phyloP scores from a whole-genome alignment of 2,329 filamentous ascomycete species.

The Fusarium chuoi region DNA sequence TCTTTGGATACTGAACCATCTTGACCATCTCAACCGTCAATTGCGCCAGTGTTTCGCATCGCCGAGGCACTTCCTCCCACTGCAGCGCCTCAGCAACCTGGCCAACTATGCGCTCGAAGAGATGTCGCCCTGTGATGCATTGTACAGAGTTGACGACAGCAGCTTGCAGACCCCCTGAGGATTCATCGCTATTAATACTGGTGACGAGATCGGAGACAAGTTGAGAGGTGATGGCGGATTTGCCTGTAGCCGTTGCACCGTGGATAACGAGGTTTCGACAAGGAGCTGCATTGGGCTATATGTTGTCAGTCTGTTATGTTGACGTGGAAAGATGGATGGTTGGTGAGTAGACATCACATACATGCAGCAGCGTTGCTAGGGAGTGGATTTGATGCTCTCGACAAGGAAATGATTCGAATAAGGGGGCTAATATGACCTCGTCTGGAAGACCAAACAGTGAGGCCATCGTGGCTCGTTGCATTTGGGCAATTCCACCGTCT shows the following conservation, averaged over 20 bases:
- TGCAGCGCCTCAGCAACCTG: slow-evolving; percentile 65
- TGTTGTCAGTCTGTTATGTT: not conserved
- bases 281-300: slow-evolving; percentile 71
- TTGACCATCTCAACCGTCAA: slow-evolving; percentile 77
- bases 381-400: slow-evolving; percentile 69
- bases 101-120: slow-evolving; percentile 76
- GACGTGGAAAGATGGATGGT: not conserved
- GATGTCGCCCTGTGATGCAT: slow-evolving; percentile 81
- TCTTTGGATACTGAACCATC: slow-evolving; percentile 62
- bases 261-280: slow-evolving; percentile 82
- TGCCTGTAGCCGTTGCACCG: slow-evolving; percentile 88
- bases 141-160: slow-evolving; percentile 76
- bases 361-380: slow-evolving; percentile 64
- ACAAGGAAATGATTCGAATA: slow-evolving; percentile 64
- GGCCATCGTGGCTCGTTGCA: slow-evolving; percentile 42
- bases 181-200: slow-evolving; percentile 17
- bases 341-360: slow-evolving; percentile 51
- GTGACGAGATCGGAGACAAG: slow-evolving; percentile 48
- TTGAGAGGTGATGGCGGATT: slow-evolving; percentile 74
- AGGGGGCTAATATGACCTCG: slow-evolving; percentile 58
- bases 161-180: slow-evolving; percentile 58
- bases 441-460: slow-evolving; percentile 63
- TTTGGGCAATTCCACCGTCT: not conserved
- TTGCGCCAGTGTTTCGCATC: slow-evolving; percentile 84
- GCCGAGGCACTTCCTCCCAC: slow-evolving; percentile 61